Percentiles rank a stretch among this genome's conserved stretches.
These are phyloP conservation scores for Penicillium desertorum DNA, from an alignment of 495 filamentous ascomycete genomes.

Conservation along the genomic window DNA sequence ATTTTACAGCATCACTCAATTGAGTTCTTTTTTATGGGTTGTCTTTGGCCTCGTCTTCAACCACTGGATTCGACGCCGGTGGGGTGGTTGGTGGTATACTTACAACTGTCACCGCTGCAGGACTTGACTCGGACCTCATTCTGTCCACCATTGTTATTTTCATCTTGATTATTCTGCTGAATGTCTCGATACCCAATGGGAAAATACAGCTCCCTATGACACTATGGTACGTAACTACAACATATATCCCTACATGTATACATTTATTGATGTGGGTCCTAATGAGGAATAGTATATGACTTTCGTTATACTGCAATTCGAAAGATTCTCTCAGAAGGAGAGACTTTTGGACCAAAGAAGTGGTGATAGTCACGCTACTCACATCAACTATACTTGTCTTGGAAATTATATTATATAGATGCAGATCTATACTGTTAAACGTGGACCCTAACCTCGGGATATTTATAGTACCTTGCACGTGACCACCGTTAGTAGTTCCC, in stretches of 20 bases:
- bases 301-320: slow-evolving; percentile 52
- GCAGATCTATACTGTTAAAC: not conserved
- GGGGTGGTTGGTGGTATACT: slow-evolving; percentile 59
- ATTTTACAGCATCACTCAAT: slow-evolving; percentile 45
- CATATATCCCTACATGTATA: not conserved
- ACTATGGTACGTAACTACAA: slow-evolving; percentile 18
- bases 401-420: not conserved
- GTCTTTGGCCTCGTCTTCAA: slow-evolving; percentile 61
- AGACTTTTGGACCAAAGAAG: slow-evolving; percentile 52
- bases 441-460: not conserved
- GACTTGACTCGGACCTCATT: slow-evolving; percentile 55
- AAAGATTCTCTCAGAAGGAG: slow-evolving; percentile 42
- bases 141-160: slow-evolving; percentile 56
- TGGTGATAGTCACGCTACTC: slow-evolving; percentile 24
- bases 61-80: slow-evolving; percentile 48
- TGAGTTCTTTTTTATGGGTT: slow-evolving; percentile 61
- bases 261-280: not conserved
- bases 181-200: slow-evolving; percentile 53
- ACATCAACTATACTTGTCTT: too few relatives aligned
- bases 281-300: slow-evolving; percentile 32
- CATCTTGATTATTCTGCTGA: slow-evolving; percentile 52
- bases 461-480: slow-evolving; percentile 17
- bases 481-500: slow-evolving; percentile 4
- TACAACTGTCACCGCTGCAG: slow-evolving; percentile 56
- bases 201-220: slow-evolving; percentile 45